phyloP scores from a whole-genome alignment of 108 stramenopile species.

The Discostella stelligeroides region DNA sequence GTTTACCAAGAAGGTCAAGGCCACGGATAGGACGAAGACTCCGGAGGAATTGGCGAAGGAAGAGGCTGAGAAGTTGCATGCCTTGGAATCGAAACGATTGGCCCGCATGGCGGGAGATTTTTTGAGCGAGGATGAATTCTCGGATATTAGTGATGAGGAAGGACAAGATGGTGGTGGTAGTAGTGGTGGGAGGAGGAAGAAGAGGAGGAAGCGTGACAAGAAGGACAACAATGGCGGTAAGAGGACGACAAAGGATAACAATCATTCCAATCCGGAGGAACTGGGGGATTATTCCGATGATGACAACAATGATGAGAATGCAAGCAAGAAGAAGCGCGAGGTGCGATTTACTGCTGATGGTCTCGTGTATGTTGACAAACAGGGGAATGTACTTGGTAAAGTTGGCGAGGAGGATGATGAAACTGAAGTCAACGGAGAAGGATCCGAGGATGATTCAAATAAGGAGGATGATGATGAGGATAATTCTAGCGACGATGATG shows the following conservation, averaged over 20 bases:
- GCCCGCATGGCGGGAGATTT: slow-evolving; percentile 93
- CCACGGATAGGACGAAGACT: slow-evolving; percentile 94
- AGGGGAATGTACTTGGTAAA: slow-evolving; percentile 71
- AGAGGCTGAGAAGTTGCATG: slow-evolving; percentile 86
- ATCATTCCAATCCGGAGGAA: slow-evolving; percentile 59
- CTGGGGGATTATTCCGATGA: slow-evolving; percentile 67
- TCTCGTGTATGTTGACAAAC: slow-evolving; percentile 69
- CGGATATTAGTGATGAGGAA: slow-evolving; percentile 80
- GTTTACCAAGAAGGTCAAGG: slow-evolving; percentile 77
- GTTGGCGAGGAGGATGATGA: slow-evolving; percentile 52
- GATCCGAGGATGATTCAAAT: slow-evolving; percentile 1
- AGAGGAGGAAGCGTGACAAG: slow-evolving; percentile 21
- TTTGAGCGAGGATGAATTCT: slow-evolving; percentile 77
- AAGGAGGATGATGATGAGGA: slow-evolving; percentile 33
- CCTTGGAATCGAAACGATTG: slow-evolving; percentile 87
- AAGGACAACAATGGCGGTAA: slow-evolving; percentile 16
- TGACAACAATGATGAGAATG: slow-evolving; percentile 62
- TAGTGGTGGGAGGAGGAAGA: neutral
- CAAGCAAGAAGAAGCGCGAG: slow-evolving; percentile 49
- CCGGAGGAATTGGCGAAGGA: slow-evolving; percentile 94
- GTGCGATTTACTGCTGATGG: slow-evolving; percentile 85
- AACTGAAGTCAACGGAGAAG: neutral
- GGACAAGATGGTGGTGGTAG: slow-evolving; percentile 4
- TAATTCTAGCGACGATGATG: slow-evolving; percentile 12
- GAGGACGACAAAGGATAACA: slow-evolving; percentile 36